Conservation (phyloP, 495 filamentous ascomycete species). For the Lophiostoma macrostomum region DNA sequence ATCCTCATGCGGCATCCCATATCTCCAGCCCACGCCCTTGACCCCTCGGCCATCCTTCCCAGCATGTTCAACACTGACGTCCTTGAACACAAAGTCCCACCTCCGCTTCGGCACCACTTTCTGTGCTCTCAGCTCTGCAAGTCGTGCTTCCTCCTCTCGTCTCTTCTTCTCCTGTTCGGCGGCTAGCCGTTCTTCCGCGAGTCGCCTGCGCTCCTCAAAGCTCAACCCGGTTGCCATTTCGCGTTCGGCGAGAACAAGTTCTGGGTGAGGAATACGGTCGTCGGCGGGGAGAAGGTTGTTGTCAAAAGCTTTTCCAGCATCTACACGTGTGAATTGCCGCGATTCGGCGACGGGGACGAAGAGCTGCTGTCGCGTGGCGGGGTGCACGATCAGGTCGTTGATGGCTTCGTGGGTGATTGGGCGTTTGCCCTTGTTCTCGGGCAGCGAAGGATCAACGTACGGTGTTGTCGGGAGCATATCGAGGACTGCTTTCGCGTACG, state of each 20-base stretch:
- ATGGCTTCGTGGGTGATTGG: slow-evolving; percentile 70
- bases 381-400: slow-evolving; percentile 85
- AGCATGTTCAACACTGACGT: slow-evolving; percentile 58
- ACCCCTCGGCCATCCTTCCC: slow-evolving; percentile 49
- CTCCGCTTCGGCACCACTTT: slow-evolving; percentile 53
- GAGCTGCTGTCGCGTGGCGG: slow-evolving; percentile 73
- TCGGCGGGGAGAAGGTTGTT: slow-evolving; percentile 76
- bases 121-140: slow-evolving; percentile 44
- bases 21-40: slow-evolving; percentile 55
- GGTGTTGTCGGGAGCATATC: slow-evolving; percentile 69
- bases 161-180: slow-evolving; percentile 42
- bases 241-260: slow-evolving; percentile 65
- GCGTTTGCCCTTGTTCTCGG: slow-evolving; percentile 19
- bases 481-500: slow-evolving; percentile 72
- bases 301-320: slow-evolving; percentile 83
- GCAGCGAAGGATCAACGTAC: slow-evolving; percentile 26
- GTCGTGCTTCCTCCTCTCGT: slow-evolving; percentile 44
- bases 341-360: slow-evolving; percentile 92
- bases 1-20: slow-evolving; percentile 67
- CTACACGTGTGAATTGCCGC: slow-evolving; percentile 78
- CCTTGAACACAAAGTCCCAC: slow-evolving; percentile 79
- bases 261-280: slow-evolving; percentile 81
- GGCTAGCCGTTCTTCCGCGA: slow-evolving; percentile 46
- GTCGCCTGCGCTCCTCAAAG: slow-evolving; percentile 39
- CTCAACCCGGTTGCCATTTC: slow-evolving; percentile 39